phyloP scores from a whole-genome alignment of 2,329 filamentous ascomycete genomes.

The Fusarium sp. region DNA sequence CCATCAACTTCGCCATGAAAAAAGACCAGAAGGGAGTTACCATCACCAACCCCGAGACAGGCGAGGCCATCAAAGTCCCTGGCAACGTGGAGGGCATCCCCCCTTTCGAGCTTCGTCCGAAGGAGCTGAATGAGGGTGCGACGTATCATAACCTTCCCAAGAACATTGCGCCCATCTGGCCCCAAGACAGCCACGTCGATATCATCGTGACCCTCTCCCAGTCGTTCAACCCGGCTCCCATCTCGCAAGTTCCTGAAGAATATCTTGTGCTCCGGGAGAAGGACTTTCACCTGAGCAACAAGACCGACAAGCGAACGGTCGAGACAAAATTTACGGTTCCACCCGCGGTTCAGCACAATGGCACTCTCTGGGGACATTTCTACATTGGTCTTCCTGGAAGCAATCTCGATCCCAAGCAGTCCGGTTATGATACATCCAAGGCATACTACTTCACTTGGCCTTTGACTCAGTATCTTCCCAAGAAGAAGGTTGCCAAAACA shows the following conservation, averaged over 20 bases:
- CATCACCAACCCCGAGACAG: constrained; percentile 62
- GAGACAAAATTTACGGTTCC: constrained; percentile 85
- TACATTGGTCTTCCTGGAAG: constrained; percentile 84
- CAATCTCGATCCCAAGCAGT: constrained; percentile 78
- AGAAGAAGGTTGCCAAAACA: constrained; percentile 90
- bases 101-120: constrained; percentile 74
- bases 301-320: constrained; percentile 80
- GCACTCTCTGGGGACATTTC: constrained; percentile 95
- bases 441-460: constrained; percentile 89
- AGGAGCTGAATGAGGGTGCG: constrained; percentile 69
- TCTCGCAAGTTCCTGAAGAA: constrained; percentile 74
- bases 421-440: constrained; percentile 77
- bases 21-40: constrained; percentile 62
- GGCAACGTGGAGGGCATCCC: constrained; percentile 70
- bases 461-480: constrained; percentile 88
- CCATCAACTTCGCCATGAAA: constrained; percentile 66
- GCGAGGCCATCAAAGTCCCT: constrained; percentile 66
- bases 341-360: constrained; percentile 85
- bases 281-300: constrained; percentile 82
- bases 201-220: constrained; percentile 87
- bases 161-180: constrained; percentile 88
- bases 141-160: constrained; percentile 75
- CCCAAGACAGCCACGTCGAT: constrained; percentile 81
- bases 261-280: constrained; percentile 83
- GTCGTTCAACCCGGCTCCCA: constrained; percentile 74